Conservation (phyloP, 352 stramenopile genomes). For the Poterioochromonas sp. region DNA sequence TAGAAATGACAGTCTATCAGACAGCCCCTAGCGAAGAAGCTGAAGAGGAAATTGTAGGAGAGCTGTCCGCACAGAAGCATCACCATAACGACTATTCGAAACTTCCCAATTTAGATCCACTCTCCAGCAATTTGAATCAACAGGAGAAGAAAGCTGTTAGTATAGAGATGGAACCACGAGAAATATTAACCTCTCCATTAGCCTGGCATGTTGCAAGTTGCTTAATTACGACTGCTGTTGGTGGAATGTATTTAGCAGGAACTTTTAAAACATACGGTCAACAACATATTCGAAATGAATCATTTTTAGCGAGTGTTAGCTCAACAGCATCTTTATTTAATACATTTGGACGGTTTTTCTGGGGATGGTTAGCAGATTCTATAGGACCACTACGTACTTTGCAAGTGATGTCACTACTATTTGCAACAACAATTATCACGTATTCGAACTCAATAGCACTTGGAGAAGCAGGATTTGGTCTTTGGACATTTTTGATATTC, state of each 20-base stretch:
- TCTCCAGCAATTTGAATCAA: no score
- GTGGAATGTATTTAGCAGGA: conserved; percentile 47
- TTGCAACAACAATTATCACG: not conserved
- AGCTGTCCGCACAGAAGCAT: no score
- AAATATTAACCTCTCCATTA: not conserved
- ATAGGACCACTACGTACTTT: conserved; percentile 47
- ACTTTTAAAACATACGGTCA: conserved; percentile 48
- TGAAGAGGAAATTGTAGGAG: no score
- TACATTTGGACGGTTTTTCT: conserved; percentile 46
- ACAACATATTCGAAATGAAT: conserved; percentile 40
- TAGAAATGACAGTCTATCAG: no score
- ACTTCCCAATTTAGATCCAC: no score
- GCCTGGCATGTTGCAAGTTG: conserved; percentile 37
- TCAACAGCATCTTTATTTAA: conserved; percentile 48
- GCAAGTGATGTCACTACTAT: conserved; percentile 32
- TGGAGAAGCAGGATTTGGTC: not conserved
- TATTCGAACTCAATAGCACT: not conserved
- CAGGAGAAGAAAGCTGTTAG: no score
- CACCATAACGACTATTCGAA: no score
- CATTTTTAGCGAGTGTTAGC: conserved; percentile 48
- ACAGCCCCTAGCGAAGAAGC: no score
- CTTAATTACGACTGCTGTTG: conserved; percentile 39
- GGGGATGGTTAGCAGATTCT: conserved; percentile 46
- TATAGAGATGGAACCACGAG: no score
- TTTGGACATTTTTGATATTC: conserved; percentile 26